Evolutionary conservation across 352 stramenopile species (phyloP).

Genomic region (Globisporangium canariense): DNA sequence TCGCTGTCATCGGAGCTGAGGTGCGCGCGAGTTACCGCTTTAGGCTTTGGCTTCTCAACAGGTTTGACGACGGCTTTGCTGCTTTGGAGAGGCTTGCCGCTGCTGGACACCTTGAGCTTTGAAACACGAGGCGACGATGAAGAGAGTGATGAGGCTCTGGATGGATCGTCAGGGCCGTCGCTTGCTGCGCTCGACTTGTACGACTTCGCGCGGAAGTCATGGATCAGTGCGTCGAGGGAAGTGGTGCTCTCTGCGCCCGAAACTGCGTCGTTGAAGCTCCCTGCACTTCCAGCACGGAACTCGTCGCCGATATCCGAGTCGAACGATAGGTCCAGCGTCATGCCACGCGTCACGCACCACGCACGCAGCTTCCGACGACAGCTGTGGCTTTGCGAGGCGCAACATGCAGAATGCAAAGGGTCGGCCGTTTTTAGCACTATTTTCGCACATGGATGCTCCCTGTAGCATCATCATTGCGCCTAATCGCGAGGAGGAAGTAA

Average conservation of each 20-base stretch:
- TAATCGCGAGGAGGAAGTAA: too few relatives aligned
- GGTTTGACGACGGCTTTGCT: not conserved
- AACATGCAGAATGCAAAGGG: not conserved
- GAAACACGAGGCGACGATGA: slow-evolving; percentile 1
- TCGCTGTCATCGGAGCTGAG: slow-evolving; percentile 6
- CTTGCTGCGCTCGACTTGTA: slow-evolving; percentile 8
- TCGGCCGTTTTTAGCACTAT: not conserved
- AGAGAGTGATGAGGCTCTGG: not conserved
- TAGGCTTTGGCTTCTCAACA: not conserved
- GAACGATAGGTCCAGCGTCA: slow-evolving; percentile 28
- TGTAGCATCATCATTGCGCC: too few relatives aligned
- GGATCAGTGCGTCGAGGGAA: slow-evolving; percentile 52
- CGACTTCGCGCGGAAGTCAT: slow-evolving; percentile 38
- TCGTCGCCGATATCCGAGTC: slow-evolving; percentile 15
- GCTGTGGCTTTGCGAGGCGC: not conserved
- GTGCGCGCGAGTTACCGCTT: not conserved
- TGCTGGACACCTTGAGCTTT: not conserved
- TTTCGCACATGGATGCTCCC: too few relatives aligned
- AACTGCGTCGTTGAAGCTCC: not conserved
- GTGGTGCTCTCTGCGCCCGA: slow-evolving; percentile 11
- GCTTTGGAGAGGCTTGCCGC: not conserved
- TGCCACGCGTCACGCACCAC: not conserved
- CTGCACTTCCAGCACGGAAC: slow-evolving; percentile 4
- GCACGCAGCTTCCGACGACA: not conserved
- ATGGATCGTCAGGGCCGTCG: not conserved